Evolutionary conservation across 2,329 filamentous ascomycete genomes (phyloP), one percentile per base, ranked within the genome.

Genomic region (Tolypocladium inflatum): DNA sequence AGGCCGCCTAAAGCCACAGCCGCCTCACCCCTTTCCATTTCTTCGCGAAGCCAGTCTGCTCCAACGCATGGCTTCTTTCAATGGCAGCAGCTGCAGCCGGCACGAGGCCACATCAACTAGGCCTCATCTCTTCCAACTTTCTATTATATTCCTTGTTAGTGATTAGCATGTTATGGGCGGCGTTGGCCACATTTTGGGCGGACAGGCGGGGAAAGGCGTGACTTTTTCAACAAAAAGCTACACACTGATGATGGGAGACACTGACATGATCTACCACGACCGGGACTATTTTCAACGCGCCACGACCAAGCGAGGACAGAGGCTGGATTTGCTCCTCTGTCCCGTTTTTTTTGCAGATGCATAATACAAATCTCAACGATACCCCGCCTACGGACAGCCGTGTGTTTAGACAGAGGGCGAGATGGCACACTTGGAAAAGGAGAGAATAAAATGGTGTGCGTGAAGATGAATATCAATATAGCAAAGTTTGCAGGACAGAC

Each of bases 141-240:
- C 35, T 43, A 57, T 57, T 64, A 58, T 60, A 60, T 59, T 57
- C 59, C 60, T 63, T 60, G 56, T 54, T 62, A 63, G 60, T 59
- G 60, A 61, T 63, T 59, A 51, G 60, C 59, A 51, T 54, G 21
- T 37, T 19, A 50, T 52, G 42, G 33, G 57, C 55, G 58, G 57
- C 58, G 57, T 61, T 60, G 35, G 48, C 39, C 33, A 38, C 48
- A 23, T 60, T 56, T 52, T 57, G 55, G 55, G 55, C 61, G 55
- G 57, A 63, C 59, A 61, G 59, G 60, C 62, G 61, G 58, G 58
- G 54, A 35, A 56, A 57, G 57, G 57, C 58, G 69, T 72, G 68
- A 70, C 70, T 72, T 73, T 73, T 73, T 73, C 71, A 73, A 73
- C 71, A 73, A 73, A 73, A 73, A 73, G 70, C 63, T 69, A 67